phyloP scores from a whole-genome alignment of 345 rosid genomes.

The Lepidium sativum region DNA sequence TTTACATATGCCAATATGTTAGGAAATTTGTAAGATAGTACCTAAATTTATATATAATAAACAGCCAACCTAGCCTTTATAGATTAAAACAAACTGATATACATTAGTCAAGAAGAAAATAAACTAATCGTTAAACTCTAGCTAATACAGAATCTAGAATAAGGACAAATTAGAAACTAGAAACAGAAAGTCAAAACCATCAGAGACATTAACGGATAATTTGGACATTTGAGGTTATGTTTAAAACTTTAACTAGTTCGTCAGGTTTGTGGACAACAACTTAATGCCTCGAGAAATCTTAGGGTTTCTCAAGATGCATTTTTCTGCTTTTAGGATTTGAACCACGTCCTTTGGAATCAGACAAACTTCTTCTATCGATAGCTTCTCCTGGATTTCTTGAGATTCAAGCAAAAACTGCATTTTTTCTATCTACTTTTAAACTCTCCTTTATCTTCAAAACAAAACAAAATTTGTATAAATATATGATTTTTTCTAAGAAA shows the following conservation, averaged over 20 bases:
- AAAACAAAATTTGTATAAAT: background rate
- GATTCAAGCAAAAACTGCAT: slow-evolving; percentile 25
- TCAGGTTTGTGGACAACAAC: background rate
- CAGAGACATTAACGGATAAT: background rate
- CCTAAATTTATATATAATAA: no score
- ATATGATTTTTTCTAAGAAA: background rate
- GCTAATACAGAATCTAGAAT: background rate
- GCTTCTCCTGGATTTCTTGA: slow-evolving; percentile 36
- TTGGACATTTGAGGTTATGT: background rate
- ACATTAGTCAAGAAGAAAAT: slow-evolving; percentile 10
- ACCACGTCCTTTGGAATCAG: slow-evolving; percentile 33
- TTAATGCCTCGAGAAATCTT: slow-evolving; percentile 9
- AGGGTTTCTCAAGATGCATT: slow-evolving; percentile 12
- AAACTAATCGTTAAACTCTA: slow-evolving; percentile 4
- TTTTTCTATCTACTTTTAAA: slow-evolving; percentile 6
- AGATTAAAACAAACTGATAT: background rate
- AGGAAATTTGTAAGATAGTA: no score
- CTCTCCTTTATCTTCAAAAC: background rate
- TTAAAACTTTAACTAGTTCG: background rate
- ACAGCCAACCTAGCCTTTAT: background rate
- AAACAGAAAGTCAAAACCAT: background rate
- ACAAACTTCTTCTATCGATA: slow-evolving; percentile 32
- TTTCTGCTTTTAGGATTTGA: slow-evolving; percentile 5
- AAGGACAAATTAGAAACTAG: background rate
- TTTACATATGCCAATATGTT: no score